These are phyloP conservation scores for Raphanus hybrid DNA, from an alignment of 441 rosid genomes.

Conservation along the genomic window DNA sequence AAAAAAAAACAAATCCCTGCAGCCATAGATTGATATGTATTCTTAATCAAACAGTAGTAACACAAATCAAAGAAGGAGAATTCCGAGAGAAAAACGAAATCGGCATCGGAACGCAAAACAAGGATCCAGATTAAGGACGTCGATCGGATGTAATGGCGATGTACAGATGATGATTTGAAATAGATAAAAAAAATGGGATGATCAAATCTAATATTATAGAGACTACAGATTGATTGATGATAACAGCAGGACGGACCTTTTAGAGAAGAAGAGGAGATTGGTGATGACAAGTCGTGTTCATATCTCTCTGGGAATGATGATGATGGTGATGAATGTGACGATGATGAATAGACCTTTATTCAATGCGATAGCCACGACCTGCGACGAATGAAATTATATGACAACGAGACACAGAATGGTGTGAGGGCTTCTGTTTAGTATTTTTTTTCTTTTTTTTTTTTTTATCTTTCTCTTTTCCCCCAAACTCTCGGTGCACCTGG, in stretches of 20 bases:
- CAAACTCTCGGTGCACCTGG: not conserved
- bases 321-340: not conserved
- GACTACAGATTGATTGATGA: not conserved
- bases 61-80: not conserved
- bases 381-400: slow-evolving; percentile 1
- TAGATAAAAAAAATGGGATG: not conserved
- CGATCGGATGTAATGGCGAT: not conserved
- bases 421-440: not conserved
- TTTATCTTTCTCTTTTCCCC: not conserved
- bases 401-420: not conserved
- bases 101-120: not conserved
- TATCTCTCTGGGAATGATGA: not conserved
- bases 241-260: not conserved
- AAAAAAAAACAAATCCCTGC: slow-evolving; percentile 9
- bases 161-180: not conserved
- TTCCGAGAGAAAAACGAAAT: not conserved
- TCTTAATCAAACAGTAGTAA: slow-evolving; percentile 4
- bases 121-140: not conserved
- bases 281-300: not conserved
- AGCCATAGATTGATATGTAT: not conserved
- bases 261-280: not conserved
- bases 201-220: not conserved
- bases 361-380: slow-evolving; percentile 8
- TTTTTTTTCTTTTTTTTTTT: not conserved
- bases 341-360: not conserved